Percentiles rank a stretch among this genome's conserved stretches.
Evolutionary conservation across 371 early-diverging fungal species (phyloP).

Genomic region (Gilbertella persicaria): DNA sequence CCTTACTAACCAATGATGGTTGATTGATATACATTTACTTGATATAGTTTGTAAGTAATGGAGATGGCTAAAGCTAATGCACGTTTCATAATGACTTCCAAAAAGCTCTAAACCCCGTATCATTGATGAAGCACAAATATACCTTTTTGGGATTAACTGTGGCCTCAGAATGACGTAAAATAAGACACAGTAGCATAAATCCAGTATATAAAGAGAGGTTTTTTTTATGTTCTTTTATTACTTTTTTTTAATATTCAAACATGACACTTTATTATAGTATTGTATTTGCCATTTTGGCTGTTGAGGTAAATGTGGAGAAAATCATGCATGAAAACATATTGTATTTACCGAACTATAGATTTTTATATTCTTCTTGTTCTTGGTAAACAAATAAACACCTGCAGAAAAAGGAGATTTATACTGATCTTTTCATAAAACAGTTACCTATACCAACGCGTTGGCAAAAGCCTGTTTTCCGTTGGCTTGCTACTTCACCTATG

Average conservation of each 20-base stretch:
- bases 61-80: too few relatives aligned
- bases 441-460: slow-evolving; percentile 55
- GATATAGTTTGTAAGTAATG: too few relatives aligned
- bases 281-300: slow-evolving; percentile 38
- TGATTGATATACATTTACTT: too few relatives aligned
- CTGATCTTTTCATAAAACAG: slow-evolving; percentile 25
- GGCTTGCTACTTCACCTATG: slow-evolving; percentile 44
- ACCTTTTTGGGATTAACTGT: too few relatives aligned
- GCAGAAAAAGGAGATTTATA: too few relatives aligned
- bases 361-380: slow-evolving; percentile 48
- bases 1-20: too few relatives aligned
- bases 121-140: too few relatives aligned
- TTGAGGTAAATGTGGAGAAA: slow-evolving; percentile 33
- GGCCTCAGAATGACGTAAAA: slow-evolving; percentile 8
- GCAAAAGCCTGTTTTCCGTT: slow-evolving; percentile 55
- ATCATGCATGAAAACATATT: background rate
- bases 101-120: too few relatives aligned
- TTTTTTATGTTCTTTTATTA: background rate
- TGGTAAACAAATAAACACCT: too few relatives aligned
- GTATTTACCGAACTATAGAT: slow-evolving; percentile 29
- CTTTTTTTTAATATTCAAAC: background rate
- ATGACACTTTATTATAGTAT: slow-evolving; percentile 53
- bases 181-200: background rate
- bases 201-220: background rate
- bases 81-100: too few relatives aligned